phyloP scores from a whole-genome alignment of 1,139 yeast genomes.

The Suhomyces chickasaworum region DNA sequence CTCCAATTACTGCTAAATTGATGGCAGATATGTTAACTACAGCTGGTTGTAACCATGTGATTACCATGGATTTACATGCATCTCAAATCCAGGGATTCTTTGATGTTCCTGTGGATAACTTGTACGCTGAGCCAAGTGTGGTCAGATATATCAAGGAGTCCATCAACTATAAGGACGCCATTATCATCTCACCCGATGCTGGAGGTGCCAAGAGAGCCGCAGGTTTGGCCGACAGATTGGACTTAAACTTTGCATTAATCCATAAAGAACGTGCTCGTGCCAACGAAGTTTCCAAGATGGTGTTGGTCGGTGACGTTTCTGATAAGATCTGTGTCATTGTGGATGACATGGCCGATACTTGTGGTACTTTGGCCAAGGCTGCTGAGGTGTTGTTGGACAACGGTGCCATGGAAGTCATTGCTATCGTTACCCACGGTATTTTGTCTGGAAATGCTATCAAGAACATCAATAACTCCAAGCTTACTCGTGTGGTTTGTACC shows the following conservation, averaged over 20 bases:
- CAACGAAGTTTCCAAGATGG: slow-evolving; percentile 93
- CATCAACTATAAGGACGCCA: slow-evolving; percentile 60
- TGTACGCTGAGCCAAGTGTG: slow-evolving; percentile 94
- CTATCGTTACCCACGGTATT: slow-evolving; percentile 95
- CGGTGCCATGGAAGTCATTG: slow-evolving; percentile 83
- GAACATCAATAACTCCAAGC: slow-evolving; percentile 75
- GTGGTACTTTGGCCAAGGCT: slow-evolving; percentile 95
- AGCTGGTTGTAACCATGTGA: slow-evolving; percentile 96
- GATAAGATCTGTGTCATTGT: slow-evolving; percentile 86
- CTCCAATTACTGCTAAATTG: slow-evolving; percentile 95
- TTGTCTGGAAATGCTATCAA: slow-evolving; percentile 85
- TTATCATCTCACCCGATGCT: slow-evolving; percentile 95
- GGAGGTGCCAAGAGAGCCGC: slow-evolving; percentile 99
- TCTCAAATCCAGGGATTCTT: slow-evolving; percentile 97
- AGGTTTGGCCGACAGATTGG: slow-evolving; percentile 88
- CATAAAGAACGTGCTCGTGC: slow-evolving; percentile 97
- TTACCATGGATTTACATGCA: slow-evolving; percentile 97
- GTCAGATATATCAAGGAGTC: slow-evolving; percentile 83
- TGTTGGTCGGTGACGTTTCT: slow-evolving; percentile 91
- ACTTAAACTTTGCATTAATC: slow-evolving; percentile 90
- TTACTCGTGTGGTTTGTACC: slow-evolving; percentile 85
- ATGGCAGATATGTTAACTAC: slow-evolving; percentile 95
- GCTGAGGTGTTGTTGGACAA: slow-evolving; percentile 85
- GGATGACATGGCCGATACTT: slow-evolving; percentile 98
- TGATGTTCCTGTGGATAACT: slow-evolving; percentile 92